Conservation (phyloP, 176 grass and related monocot species). For the Puya raimondii region DNA sequence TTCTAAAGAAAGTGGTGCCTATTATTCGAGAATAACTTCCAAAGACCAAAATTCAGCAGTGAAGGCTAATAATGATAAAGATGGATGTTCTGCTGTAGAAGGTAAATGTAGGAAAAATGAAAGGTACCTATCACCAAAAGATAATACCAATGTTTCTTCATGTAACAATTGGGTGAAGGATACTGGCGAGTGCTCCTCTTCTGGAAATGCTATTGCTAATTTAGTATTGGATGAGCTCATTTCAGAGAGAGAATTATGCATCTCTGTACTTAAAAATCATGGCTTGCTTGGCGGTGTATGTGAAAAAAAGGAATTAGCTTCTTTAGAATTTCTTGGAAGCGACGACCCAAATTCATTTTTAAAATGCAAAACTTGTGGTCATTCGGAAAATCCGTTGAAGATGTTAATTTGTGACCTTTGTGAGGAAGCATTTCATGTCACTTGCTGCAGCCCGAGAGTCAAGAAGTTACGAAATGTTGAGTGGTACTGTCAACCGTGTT, state of each 20-base stretch:
- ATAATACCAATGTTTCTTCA: constrained; percentile 20
- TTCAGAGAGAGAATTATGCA: constrained; percentile 69
- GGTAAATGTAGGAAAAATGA: constrained; percentile 19
- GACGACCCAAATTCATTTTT: constrained; percentile 29
- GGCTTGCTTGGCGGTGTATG: constrained; percentile 33
- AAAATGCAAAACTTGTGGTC: constrained; percentile 48
- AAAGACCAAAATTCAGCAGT: constrained; percentile 27
- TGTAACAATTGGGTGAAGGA: constrained; percentile 26
- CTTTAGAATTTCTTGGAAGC: constrained; percentile 19
- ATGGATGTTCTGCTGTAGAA: not conserved
- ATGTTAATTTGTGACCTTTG: constrained; percentile 91
- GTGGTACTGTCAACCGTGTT: constrained; percentile 77
- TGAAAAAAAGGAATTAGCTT: constrained; percentile 9
- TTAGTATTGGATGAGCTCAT: constrained; percentile 12
- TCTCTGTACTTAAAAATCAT: constrained; percentile 51
- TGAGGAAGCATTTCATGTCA: constrained; percentile 79
- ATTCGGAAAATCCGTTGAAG: constrained; percentile 39
- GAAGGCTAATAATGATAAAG: not conserved
- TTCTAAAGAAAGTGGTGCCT: constrained; percentile 13
- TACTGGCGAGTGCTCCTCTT: constrained; percentile 43
- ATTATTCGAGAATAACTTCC: constrained; percentile 11
- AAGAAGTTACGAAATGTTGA: constrained; percentile 29
- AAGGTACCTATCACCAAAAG: constrained; percentile 12
- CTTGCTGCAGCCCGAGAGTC: constrained; percentile 48
- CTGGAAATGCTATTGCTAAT: constrained; percentile 28